A percentile compares a stretch with the other conserved stretches of the same genome.
Evolutionary conservation across 768 basidiomycete species (phyloP).

Genomic region (Macrolepiota fuliginosa): DNA sequence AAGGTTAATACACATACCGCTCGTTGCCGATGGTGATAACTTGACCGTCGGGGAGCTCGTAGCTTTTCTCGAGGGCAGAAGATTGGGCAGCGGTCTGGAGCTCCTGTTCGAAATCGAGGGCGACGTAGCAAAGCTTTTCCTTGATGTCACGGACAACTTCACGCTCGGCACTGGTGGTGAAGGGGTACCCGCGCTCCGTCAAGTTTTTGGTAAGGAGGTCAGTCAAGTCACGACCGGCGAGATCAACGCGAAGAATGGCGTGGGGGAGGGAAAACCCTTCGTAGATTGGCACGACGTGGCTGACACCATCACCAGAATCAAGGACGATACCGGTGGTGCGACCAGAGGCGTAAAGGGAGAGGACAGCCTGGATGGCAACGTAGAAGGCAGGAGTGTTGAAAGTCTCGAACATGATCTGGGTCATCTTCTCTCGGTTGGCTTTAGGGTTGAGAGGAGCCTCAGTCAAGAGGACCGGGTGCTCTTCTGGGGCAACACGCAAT

Average conservation of each 20-base stretch:
- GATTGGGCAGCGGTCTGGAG: slow-evolving; percentile 87
- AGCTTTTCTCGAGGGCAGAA: slow-evolving; percentile 88
- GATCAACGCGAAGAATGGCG: slow-evolving; percentile 88
- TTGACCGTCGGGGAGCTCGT: slow-evolving; percentile 90
- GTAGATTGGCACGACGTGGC: slow-evolving; percentile 96
- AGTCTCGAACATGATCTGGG: slow-evolving; percentile 96
- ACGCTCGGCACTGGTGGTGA: slow-evolving; percentile 91
- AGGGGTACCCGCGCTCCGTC: slow-evolving; percentile 89
- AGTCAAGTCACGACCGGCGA: slow-evolving; percentile 92
- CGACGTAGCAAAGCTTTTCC: slow-evolving; percentile 95
- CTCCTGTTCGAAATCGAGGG: slow-evolving; percentile 93
- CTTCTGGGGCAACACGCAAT: slow-evolving; percentile 89
- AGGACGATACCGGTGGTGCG: slow-evolving; percentile 94
- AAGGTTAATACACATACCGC: slow-evolving; percentile 62
- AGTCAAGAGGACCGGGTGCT: slow-evolving; percentile 89
- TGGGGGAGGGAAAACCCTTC: slow-evolving; percentile 92
- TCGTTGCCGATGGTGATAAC: slow-evolving; percentile 95
- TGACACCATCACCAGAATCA: slow-evolving; percentile 95
- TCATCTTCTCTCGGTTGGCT: slow-evolving; percentile 92
- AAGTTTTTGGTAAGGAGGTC: slow-evolving; percentile 80
- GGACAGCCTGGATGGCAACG: slow-evolving; percentile 88
- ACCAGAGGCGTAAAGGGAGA: slow-evolving; percentile 91
- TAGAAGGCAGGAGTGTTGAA: slow-evolving; percentile 94
- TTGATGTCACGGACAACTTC: slow-evolving; percentile 98
- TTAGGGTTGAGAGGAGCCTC: slow-evolving; percentile 94